Evolutionary conservation across 257 asterid species (phyloP).

Genomic region (Apocynum venetum): DNA sequence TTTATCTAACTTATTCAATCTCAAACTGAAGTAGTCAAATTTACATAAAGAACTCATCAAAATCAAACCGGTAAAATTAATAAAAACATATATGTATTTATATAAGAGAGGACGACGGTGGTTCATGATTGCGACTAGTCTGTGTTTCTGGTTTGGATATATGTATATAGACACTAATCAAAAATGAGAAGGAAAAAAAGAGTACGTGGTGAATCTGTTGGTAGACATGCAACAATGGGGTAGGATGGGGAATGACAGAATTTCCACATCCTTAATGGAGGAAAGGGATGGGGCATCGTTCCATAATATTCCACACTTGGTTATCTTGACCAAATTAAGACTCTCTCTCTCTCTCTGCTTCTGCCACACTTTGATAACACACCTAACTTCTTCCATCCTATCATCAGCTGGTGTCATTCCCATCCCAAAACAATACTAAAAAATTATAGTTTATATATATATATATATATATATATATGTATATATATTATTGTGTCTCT

Average conservation of each 20-base stretch:
- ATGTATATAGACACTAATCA: neutral
- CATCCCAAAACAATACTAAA: conserved; percentile 4
- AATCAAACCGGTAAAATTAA: too few species aligned
- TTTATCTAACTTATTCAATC: too few species aligned
- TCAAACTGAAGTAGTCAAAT: too few species aligned
- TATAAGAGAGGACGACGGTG: too few species aligned
- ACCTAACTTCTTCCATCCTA: conserved; percentile 9
- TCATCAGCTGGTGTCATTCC: conserved; percentile 9
- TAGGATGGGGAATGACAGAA: conserved; percentile 81
- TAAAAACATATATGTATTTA: too few species aligned
- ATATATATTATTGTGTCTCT: neutral
- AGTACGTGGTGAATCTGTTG: neutral
- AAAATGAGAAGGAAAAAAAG: neutral
- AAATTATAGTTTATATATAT: too few species aligned
- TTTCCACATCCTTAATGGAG: conserved; percentile 69
- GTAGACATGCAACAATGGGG: conserved; percentile 63
- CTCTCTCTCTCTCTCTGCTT: conserved; percentile 16
- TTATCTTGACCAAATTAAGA: conserved; percentile 57
- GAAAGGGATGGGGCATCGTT: conserved; percentile 76
- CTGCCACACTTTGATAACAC: conserved; percentile 37
- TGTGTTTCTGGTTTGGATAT: neutral
- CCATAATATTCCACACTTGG: conserved; percentile 37
- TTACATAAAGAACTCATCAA: too few species aligned
- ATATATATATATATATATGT: too few species aligned
- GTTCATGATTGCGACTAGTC: neutral